A percentile compares a stretch with the other conserved stretches of the same genome.
Conservation (phyloP, 2,329 filamentous ascomycete species). For the Alternaria alternata region DNA sequence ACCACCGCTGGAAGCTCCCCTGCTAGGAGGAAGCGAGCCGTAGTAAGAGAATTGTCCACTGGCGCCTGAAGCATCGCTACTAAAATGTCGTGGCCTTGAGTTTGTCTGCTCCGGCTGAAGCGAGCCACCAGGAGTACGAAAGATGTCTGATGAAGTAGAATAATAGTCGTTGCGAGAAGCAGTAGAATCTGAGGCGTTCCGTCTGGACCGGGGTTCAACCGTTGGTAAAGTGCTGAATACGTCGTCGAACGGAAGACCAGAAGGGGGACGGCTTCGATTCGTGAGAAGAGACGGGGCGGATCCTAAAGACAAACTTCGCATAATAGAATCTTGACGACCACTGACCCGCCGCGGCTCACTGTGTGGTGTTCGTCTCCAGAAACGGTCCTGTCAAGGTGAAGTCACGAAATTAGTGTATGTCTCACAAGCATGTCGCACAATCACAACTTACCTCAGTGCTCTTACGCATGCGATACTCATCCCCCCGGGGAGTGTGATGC, state of each 20-base stretch:
- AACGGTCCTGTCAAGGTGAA: no score
- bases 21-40: slow-evolving; percentile 35
- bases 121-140: background rate
- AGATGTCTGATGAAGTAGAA: background rate
- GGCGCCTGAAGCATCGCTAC: slow-evolving; percentile 38
- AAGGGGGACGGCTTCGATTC: slow-evolving; percentile 1
- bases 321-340: slow-evolving; percentile 9
- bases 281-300: slow-evolving; percentile 24
- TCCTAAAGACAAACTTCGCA: slow-evolving; percentile 37
- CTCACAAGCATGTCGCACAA: no score
- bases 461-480: slow-evolving; percentile 12
- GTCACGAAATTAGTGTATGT: no score
- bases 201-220: background rate
- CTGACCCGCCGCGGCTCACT: slow-evolving; percentile 34
- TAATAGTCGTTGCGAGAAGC: background rate
- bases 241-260: slow-evolving; percentile 19
- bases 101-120: background rate
- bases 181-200: background rate
- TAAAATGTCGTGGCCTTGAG: slow-evolving; percentile 16
- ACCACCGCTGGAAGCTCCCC: slow-evolving; percentile 35
- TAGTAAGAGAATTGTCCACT: slow-evolving; percentile 46
- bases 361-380: slow-evolving; percentile 2
- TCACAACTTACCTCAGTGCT: background rate
- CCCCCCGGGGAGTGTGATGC: slow-evolving; percentile 3
- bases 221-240: slow-evolving; percentile 22